Evolutionary conservation across 352 stramenopile species (phyloP).

Genomic region (Phytophthora cryptogea): DNA sequence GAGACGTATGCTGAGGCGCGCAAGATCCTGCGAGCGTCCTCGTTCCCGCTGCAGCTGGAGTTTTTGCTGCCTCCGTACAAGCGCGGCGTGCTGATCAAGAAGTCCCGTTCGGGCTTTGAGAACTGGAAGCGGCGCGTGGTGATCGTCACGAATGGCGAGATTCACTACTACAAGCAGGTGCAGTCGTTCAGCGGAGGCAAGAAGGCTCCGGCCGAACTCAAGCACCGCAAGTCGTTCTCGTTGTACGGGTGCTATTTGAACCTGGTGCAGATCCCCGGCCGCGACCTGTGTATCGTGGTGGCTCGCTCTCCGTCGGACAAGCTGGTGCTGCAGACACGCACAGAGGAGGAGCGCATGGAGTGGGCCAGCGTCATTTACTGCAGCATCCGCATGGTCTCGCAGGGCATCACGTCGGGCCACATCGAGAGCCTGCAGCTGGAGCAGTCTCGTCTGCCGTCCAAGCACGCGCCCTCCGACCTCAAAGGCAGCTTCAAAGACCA

Average conservation of each 20-base stretch:
- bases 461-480: slow-evolving; percentile 29
- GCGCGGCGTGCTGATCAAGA: slow-evolving; percentile 80
- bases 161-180: slow-evolving; percentile 86
- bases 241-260: slow-evolving; percentile 87
- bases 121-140: slow-evolving; percentile 88
- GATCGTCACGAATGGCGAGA: slow-evolving; percentile 79
- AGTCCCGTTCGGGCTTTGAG: slow-evolving; percentile 83
- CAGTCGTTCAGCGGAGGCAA: slow-evolving; percentile 33
- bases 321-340: slow-evolving; percentile 71
- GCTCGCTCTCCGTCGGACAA: slow-evolving; percentile 86
- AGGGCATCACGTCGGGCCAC: slow-evolving; percentile 83
- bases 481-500: slow-evolving; percentile 37
- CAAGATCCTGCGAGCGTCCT: slow-evolving; percentile 50
- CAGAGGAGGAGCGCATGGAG: slow-evolving; percentile 81
- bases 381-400: slow-evolving; percentile 86
- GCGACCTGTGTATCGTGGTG: slow-evolving; percentile 82
- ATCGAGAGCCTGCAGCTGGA: slow-evolving; percentile 80
- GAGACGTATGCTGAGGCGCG: slow-evolving; percentile 63
- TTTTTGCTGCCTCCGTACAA: slow-evolving; percentile 88
- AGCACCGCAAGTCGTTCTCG: slow-evolving; percentile 86
- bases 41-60: slow-evolving; percentile 70
- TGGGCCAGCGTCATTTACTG: slow-evolving; percentile 89
- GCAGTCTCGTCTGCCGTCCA: slow-evolving; percentile 33
- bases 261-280: slow-evolving; percentile 69
- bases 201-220: slow-evolving; percentile 49